Evolutionary conservation across 2,329 filamentous ascomycete genomes (phyloP), one percentile per base, ranked within the genome.

Genomic region (Exophiala aquamarina): DNA sequence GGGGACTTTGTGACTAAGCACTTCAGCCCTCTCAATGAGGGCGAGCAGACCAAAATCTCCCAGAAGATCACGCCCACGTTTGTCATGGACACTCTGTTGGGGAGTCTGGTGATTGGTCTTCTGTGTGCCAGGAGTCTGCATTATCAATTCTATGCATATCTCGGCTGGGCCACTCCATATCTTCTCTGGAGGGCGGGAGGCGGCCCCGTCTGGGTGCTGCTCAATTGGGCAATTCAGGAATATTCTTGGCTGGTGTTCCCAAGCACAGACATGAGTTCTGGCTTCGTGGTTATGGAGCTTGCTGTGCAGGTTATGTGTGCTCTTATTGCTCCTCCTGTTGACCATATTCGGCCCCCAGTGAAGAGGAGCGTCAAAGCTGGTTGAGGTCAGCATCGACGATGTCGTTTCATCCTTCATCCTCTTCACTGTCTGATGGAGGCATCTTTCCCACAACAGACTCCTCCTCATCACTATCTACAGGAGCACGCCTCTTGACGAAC

Each of bases 221-320:
- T 69, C 3, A 68, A 91, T 8, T 95, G 88, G 86, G 78, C 75
- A 3, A 75, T 81, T 49, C 91, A 96, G 68, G 91, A 96, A 67
- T 91, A 86, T 84, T 89, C 87, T 10, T 96, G 91, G 91, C 95
- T 96, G 59, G 82, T 91, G 8, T 96, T 87, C 64, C 91, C 91
- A n/a, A 95, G 89, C 64, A 86, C 84, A 26, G 68, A 75, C 44
- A 55, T 64, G 28, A 87, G 84, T 65, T 87, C 84, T 4, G 66
- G 70, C 53, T 71, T 77, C 4, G 91, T 90, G 7, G 87, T 98
- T 11, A 76, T 75, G 18, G 80, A 82, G 31, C 72, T 97, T 59
- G 81, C 81, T 14, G 63, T 79, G 10, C 87, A 86, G 13, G 82
- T 92, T 8, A 43, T 49, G 36, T 50, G 46, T 41, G 44, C 40